phyloP scores from a whole-genome alignment of 148 eudicot species.

The Salicornia ramosissima region DNA sequence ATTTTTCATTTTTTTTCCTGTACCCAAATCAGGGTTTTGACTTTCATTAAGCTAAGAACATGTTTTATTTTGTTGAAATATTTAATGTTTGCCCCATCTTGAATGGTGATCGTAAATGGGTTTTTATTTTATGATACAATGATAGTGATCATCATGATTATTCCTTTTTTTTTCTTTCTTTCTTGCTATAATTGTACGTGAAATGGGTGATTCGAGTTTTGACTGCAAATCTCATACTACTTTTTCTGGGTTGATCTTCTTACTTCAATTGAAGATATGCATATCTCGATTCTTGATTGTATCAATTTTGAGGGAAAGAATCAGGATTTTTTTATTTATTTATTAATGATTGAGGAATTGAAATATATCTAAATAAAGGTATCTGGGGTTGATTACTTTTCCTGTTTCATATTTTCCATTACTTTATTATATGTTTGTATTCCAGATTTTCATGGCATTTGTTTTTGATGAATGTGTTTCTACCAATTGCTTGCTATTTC shows the following conservation, averaged over 20 bases:
- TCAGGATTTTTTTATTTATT: neutral
- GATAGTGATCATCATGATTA: neutral
- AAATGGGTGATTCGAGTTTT: neutral
- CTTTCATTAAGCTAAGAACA: neutral
- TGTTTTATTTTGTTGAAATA: neutral
- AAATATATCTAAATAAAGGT: neutral
- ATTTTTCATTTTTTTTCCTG: neutral
- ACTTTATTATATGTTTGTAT: too few relatives aligned
- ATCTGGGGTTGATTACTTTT: slow-evolving; percentile 2
- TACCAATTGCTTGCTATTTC: slow-evolving; percentile 5
- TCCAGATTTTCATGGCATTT: neutral
- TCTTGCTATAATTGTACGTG: neutral
- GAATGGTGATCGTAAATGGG: slow-evolving; percentile 12
- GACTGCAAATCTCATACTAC: neutral
- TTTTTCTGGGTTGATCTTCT: slow-evolving; percentile 18
- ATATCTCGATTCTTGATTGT: neutral
- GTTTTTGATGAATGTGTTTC: slow-evolving; percentile 6
- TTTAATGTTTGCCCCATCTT: neutral
- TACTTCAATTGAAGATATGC: neutral
- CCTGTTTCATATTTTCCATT: neutral
- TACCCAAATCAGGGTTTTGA: neutral
- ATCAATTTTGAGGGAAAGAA: neutral
- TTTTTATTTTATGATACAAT: neutral
- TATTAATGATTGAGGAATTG: neutral
- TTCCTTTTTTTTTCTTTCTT: neutral